Percentiles rank a stretch among this genome's conserved stretches.
phyloP scores from a whole-genome alignment of 345 rosid species.

The Rubroshorea leprosula region DNA sequence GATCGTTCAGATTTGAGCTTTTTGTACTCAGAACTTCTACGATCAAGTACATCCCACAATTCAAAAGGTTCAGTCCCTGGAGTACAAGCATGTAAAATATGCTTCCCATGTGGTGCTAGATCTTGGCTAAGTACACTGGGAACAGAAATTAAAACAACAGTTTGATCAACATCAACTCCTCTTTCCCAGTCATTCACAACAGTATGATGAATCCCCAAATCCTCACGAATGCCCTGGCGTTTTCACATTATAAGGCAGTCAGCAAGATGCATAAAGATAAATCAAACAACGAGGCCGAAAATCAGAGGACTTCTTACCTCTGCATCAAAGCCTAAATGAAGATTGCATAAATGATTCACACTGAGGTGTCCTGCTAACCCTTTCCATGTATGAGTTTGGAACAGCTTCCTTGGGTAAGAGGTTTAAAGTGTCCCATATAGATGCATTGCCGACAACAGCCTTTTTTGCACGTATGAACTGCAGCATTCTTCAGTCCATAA shows the following conservation, averaged over 20 bases:
- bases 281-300: not conserved
- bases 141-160: conserved; percentile 80
- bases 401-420: conserved; percentile 61
- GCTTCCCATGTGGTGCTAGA: conserved; percentile 85
- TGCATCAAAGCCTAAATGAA: conserved; percentile 87
- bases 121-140: conserved; percentile 73
- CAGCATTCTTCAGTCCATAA: conserved; percentile 14
- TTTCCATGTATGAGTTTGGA: conserved; percentile 48
- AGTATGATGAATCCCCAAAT: conserved; percentile 87
- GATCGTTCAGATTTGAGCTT: conserved; percentile 76
- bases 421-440: conserved; percentile 84
- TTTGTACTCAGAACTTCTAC: conserved; percentile 63
- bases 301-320: conserved; percentile 31
- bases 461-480: conserved; percentile 80
- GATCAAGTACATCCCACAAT: conserved; percentile 83
- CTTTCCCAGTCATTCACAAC: conserved; percentile 84
- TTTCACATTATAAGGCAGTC: conserved; percentile 2
- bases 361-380: conserved; percentile 49
- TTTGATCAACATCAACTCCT: conserved; percentile 92
- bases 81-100: conserved; percentile 71
- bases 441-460: conserved; percentile 91
- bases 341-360: conserved; percentile 99
- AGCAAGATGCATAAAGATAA: not conserved
- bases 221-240: conserved; percentile 64
- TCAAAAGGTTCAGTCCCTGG: conserved; percentile 86